phyloP scores from a whole-genome alignment of 495 filamentous ascomycete genomes.

The Amniculicola lignicola region DNA sequence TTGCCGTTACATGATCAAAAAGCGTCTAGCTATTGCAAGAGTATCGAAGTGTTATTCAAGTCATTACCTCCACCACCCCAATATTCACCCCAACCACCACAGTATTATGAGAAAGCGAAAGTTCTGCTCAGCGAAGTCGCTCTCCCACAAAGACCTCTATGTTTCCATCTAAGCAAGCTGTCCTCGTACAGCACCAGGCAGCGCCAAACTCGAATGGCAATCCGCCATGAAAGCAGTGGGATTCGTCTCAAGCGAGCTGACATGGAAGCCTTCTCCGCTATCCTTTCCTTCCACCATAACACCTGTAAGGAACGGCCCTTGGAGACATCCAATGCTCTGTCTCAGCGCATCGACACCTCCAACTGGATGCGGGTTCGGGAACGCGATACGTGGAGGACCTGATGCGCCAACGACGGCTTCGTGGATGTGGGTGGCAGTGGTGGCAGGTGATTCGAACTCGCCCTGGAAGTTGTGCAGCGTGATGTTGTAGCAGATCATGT shows the following conservation, averaged over 20 bases:
- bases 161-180: constrained; percentile 39
- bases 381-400: constrained; percentile 44
- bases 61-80: too few species aligned
- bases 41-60: too few species aligned
- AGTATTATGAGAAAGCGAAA: too few species aligned
- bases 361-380: constrained; percentile 43
- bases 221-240: constrained; percentile 42
- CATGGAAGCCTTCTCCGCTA: constrained; percentile 41
- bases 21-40: too few species aligned
- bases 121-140: too few species aligned
- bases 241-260: constrained; percentile 41
- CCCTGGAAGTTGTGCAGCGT: constrained; percentile 33
- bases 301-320: constrained; percentile 46
- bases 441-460: constrained; percentile 40
- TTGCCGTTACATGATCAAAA: too few species aligned
- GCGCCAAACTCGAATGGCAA: constrained; percentile 39
- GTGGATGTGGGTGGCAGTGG: constrained; percentile 48
- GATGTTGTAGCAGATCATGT: constrained; percentile 47
- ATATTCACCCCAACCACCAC: too few species aligned
- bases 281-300: constrained; percentile 38
- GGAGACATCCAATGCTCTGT: constrained; percentile 41
- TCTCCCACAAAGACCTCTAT: too few species aligned
- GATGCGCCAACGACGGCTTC: constrained; percentile 38
- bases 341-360: constrained; percentile 27
- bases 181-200: constrained; percentile 41